Conservation (phyloP, 306 rosid species). For the Alnus rubra region DNA sequence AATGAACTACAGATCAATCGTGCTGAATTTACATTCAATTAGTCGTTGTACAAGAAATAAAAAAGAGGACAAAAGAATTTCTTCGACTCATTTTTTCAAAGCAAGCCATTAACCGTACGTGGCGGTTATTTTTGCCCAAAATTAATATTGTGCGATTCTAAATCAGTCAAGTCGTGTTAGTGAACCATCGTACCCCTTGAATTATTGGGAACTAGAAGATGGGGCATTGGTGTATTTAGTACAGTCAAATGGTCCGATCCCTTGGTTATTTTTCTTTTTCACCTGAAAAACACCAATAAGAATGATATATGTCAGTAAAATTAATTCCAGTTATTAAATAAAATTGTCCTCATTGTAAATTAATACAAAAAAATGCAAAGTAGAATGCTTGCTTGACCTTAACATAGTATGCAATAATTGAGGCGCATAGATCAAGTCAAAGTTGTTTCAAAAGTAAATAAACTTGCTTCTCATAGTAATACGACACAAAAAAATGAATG, state of each 20-base stretch:
- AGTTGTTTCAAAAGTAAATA: neutral
- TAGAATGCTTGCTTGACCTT: neutral
- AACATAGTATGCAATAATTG: neutral
- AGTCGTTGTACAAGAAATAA: neutral
- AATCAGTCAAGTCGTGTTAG: neutral
- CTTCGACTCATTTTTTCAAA: neutral
- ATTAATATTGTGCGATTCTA: neutral
- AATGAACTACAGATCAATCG: neutral
- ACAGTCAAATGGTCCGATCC: constrained; percentile 84
- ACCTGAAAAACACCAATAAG: constrained; percentile 55
- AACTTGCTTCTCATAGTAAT: neutral
- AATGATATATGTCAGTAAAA: constrained; percentile 10
- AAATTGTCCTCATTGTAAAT: neutral
- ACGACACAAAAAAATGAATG: neutral
- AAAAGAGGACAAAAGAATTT: neutral
- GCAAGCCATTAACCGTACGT: neutral
- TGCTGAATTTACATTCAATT: neutral
- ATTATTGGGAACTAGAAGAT: constrained; percentile 34
- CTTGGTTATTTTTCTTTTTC: constrained; percentile 63
- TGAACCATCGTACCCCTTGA: neutral
- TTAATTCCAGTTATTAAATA: neutral
- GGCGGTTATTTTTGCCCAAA: constrained; percentile 7
- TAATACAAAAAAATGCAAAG: neutral
- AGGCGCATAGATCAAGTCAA: neutral
- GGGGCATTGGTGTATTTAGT: constrained; percentile 60